Evolutionary conservation across 228 moss, liverwort and hornwort genomes (phyloP), one percentile per base, ranked within the genome.

Genomic region (Sphagnum magellanicum): DNA sequence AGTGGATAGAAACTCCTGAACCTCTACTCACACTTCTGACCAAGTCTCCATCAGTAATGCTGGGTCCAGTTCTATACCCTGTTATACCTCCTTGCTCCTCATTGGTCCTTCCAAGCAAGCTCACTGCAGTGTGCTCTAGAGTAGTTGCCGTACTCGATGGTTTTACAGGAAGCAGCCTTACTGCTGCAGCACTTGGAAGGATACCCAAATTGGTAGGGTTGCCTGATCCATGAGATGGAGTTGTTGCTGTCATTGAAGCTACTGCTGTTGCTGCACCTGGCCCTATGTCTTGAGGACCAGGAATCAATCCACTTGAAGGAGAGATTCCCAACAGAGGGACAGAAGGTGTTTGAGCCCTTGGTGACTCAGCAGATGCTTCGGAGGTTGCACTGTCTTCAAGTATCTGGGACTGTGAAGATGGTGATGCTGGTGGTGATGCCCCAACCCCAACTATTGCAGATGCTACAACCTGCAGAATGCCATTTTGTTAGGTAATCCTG

Each of bases 1-100:
- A 84, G 66, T 75, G 84, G 10, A 86, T 91, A 57, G 75, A 67
- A 66, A 81, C 73, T 68, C 63, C 58, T 10, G 59, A 65, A 61
- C 75, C 73, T 63, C 55, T 70, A 68, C 75, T 75, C 16, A 6
- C 65, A 48, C 63, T 63, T 61, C 78, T 78, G 16, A 53, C 75
- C 5, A 71, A 49, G 63, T 64, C 70, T 55, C 60, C 68, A 14
- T 90, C 92, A 69, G 81, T 76, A 47, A 88, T 73, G 58, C 78
- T 69, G 53, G 77, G 72, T 72, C 74, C 83, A 76, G 78, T 70
- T 71, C 93, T 88, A 50, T 85, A 83, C 50, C 88, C 86, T 68
- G 80, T 51, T 50, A 53, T 80, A 71, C 59, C 77, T 63, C 76
- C 66, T 68, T 93, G 91, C 52, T 97, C 97, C 70, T 96, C 96